Percentiles rank a stretch among this genome's conserved stretches.
These are phyloP conservation scores for Friedmanniomyces endolithicus DNA, from an alignment of 495 filamentous ascomycete species.

Conservation along the genomic window DNA sequence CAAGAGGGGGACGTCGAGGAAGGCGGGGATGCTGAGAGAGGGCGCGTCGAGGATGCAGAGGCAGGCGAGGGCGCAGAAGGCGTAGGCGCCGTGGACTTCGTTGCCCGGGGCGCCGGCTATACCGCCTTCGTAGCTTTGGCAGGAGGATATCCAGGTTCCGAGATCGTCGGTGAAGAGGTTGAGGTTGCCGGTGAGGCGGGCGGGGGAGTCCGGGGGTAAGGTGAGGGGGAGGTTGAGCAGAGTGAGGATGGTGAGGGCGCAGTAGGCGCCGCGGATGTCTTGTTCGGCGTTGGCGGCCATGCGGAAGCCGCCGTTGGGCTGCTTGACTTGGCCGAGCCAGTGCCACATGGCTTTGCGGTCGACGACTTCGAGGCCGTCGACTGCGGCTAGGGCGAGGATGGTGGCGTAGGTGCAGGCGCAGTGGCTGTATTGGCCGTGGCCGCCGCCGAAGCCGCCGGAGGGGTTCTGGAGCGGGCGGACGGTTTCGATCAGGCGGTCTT, in stretches of 20 bases:
- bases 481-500: conserved; percentile 55
- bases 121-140: conserved; percentile 93
- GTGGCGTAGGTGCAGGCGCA: conserved; percentile 78
- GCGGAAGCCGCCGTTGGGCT: conserved; percentile 69
- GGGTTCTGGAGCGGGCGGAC: conserved; percentile 69
- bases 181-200: conserved; percentile 35
- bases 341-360: conserved; percentile 77
- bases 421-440: conserved; percentile 81
- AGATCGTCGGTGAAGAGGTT: conserved; percentile 54
- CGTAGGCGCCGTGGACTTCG: conserved; percentile 94
- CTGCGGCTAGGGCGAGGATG: conserved; percentile 61
- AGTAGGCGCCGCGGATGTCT: conserved; percentile 88
- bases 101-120: conserved; percentile 67
- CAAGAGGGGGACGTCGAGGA: conserved; percentile 62
- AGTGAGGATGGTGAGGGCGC: conserved; percentile 67
- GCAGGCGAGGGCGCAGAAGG: conserved; percentile 84
- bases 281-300: conserved; percentile 73
- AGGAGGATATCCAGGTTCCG: conserved; percentile 66
- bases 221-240: conserved; percentile 72
- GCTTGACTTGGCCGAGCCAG: conserved; percentile 76
- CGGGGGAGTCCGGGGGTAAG: conserved; percentile 50
- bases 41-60: conserved; percentile 73
- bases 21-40: conserved; percentile 54
- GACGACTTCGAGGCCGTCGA: conserved; percentile 62
- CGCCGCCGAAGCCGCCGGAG: conserved; percentile 82